A percentile compares a stretch with the other conserved stretches of the same genome.
These are phyloP conservation scores for Gaeumannomyces sp. DNA, from an alignment of 2,329 filamentous ascomycete species.

Conservation along the genomic window DNA sequence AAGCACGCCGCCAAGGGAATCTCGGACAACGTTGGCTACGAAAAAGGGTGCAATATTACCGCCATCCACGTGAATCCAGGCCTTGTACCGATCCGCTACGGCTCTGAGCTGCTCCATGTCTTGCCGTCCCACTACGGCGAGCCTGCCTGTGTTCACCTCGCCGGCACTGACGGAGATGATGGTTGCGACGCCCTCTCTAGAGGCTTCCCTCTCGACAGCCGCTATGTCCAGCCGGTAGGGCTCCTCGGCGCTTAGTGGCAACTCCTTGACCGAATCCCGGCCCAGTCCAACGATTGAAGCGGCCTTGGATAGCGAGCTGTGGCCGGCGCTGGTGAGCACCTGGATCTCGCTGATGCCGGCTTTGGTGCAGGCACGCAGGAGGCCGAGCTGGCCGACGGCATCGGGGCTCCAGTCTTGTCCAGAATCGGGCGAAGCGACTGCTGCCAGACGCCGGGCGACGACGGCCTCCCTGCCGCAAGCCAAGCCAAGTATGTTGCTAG, in stretches of 20 bases:
- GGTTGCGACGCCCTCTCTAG: slow-evolving; percentile 50
- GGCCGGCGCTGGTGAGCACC: slow-evolving; percentile 72
- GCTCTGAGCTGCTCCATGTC: slow-evolving; percentile 59
- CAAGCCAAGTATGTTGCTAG: slow-evolving; percentile 75
- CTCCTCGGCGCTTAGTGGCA: slow-evolving; percentile 44
- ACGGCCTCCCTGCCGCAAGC: slow-evolving; percentile 59
- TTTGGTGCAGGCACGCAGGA: slow-evolving; percentile 58
- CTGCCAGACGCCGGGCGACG: slow-evolving; percentile 32
- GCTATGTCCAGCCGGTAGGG: slow-evolving; percentile 67
- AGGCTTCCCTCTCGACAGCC: slow-evolving; percentile 51
- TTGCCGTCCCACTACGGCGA: slow-evolving; percentile 52
- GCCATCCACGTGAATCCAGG: slow-evolving; percentile 88
- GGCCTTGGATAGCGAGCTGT: slow-evolving; percentile 80
- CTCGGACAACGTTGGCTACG: background rate
- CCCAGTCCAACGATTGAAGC: slow-evolving; percentile 78
- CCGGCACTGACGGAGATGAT: slow-evolving; percentile 79
- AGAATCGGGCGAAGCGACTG: background rate
- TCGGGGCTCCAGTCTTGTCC: slow-evolving; percentile 19
- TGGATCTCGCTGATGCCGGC: slow-evolving; percentile 64
- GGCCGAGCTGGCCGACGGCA: slow-evolving; percentile 62
- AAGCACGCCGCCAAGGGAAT: background rate
- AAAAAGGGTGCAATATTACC: slow-evolving; percentile 33
- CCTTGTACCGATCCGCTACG: slow-evolving; percentile 64
- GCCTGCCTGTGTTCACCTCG: slow-evolving; percentile 86
- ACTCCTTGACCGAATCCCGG: slow-evolving; percentile 56